Conservation (phyloP, 2,329 filamentous ascomycete species). For the Aspergillus candidus region DNA sequence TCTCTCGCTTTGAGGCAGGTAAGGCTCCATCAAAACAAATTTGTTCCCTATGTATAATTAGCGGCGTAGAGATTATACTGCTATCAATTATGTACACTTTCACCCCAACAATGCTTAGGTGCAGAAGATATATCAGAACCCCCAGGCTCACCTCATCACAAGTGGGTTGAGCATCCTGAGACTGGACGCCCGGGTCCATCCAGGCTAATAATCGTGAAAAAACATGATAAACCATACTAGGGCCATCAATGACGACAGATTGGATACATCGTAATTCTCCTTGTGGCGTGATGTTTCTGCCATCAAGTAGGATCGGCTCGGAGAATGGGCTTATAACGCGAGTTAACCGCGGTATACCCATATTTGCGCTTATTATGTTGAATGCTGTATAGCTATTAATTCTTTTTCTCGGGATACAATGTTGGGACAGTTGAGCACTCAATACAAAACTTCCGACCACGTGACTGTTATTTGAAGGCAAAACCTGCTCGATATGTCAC, state of each 20-base stretch:
- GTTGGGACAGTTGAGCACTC: too few relatives aligned
- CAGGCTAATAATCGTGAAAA: constrained; percentile 51
- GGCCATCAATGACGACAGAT: constrained; percentile 64
- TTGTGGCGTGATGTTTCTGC: not conserved
- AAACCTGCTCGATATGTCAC: too few relatives aligned
- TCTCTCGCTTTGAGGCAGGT: constrained; percentile 58
- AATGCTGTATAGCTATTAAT: too few relatives aligned
- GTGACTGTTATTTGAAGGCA: too few relatives aligned
- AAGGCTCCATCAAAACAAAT: constrained; percentile 86
- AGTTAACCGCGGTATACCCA: constrained; percentile 32
- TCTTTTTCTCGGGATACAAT: too few relatives aligned
- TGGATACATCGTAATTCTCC: constrained; percentile 12
- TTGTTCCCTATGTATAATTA: constrained; percentile 45
- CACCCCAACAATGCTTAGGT: constrained; percentile 51
- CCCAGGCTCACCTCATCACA: constrained; percentile 59
- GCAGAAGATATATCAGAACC: constrained; percentile 57
- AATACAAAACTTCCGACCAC: too few relatives aligned
- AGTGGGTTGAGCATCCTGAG: constrained; percentile 50
- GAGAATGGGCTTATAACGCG: constrained; percentile 28
- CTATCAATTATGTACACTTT: constrained; percentile 61
- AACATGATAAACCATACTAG: constrained; percentile 69
- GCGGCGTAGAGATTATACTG: constrained; percentile 5
- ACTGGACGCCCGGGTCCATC: constrained; percentile 36
- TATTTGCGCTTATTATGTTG: constrained; percentile 7
- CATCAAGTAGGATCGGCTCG: constrained; percentile 19